Evolutionary conservation across 345 rosid genomes (phyloP), one percentile per base, ranked within the genome.

Genomic region (Rhizophora apiculata): DNA sequence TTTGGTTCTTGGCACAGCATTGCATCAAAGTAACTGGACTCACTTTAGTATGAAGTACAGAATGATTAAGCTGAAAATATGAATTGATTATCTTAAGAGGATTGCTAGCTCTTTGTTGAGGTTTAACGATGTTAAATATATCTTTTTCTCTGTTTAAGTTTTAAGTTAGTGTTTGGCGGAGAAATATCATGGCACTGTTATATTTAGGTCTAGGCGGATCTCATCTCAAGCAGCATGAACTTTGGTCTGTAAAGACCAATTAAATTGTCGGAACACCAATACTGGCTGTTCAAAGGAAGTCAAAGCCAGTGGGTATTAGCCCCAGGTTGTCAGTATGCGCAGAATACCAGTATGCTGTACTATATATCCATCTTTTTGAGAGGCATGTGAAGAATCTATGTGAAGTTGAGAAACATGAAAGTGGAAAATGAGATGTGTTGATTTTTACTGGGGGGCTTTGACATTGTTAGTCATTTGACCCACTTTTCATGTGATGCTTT

Each of bases 251-350:
- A 21, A 88, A 81, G 67, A 84, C 88, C 60, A 34, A 5, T 76
- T 71, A 79, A 24, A 68, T 82, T 56, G 78, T 64, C 55, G 81
- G 76, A 66, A 68, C 84, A 62, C 78, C 80, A 4, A 74, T 67
- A 26, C 67, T 88, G 74, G 65, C 66, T 6, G 69, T 81, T 63
- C 85, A 54, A 29, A 82, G 79, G 79, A 86, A 85, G 68, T 60
- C 78, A 53, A 77, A 70, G 26, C 79, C 53, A 39, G 43, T 46
- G 57, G 70, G 63, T 60, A 37, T 70, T 39, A 72, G 58, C 64
- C 68, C 6, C 71, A 82, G 69, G 67, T 68, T 85, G 53, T 71
- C 87, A 16, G 82, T 90, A 75, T 81, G 74, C 77, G 90, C 92
- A 7, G 85, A 80, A 62, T 85, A 88, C 67, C 72, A 77, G 93